Evolutionary conservation across 805 yeast species (phyloP), one percentile per base, ranked within the genome.

Genomic region (Yarrowia deformans): DNA sequence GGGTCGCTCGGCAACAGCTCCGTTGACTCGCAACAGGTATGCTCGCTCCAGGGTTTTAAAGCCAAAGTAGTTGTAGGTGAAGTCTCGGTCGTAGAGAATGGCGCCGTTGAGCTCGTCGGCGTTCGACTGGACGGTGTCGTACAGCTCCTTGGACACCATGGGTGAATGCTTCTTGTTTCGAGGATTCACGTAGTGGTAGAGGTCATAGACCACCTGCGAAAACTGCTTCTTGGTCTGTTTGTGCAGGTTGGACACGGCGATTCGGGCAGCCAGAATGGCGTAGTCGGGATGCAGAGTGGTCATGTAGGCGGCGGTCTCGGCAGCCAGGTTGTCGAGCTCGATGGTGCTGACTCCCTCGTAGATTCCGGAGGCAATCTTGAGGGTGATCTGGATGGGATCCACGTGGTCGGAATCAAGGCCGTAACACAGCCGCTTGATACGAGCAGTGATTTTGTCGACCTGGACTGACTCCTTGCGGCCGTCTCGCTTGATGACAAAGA

Each of bases 261-360:
- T 90, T 82, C 99, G 88, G 43, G 98, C 98, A 68, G 98, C 98
- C 74, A 93, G 84, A 52, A 88, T 87, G 35, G 98, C 97, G 75
- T 94, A 93, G 81, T 95, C 98, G n/a, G 98, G 98, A 79, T 94
- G 98, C 72, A 91, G 86, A 13, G 98, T 94, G 70, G 98, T 93
- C 97, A 95, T 91, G 77, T 90, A 90, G 52, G 98, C 98, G 70
- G 97, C 97, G 45, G 97, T 93, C 81, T 95, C 99, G 54, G 98
- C 98, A 61, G 98, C 93, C 56, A 89, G 79, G 75, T 88, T 87
- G 74, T 88, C 93, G 70, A 90, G 82, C 79, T 95, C 98, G 71
- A 90, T 85, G 69, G 98, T 95, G 76, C 94, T 93, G 67, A 95
- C 99, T 76, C 98, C 98, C 76, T 92, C 96, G 79, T 94, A 95